phyloP scores from a whole-genome alignment of 1,284 basidiomycete species.

The Phlebopus sp. region DNA sequence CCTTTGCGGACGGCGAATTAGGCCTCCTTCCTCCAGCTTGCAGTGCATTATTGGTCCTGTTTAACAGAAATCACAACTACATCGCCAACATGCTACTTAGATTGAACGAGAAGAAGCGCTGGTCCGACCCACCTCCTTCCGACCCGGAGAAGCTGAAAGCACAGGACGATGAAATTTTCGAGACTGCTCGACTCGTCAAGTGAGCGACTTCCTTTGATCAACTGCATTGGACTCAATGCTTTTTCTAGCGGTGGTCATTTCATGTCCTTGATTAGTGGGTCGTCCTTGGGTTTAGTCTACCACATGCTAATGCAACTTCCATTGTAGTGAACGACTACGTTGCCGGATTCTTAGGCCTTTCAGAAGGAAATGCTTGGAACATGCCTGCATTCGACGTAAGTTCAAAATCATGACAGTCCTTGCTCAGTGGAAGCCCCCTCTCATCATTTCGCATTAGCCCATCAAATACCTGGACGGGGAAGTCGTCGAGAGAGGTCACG shows the following conservation, averaged over 20 bases:
- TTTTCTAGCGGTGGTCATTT: too few species aligned
- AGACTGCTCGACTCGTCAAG: constrained; percentile 47
- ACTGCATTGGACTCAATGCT: too few species aligned
- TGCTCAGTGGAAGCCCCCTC: too few species aligned
- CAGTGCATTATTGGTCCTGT: constrained; percentile 61
- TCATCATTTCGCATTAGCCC: too few species aligned
- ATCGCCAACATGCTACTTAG: constrained; percentile 62
- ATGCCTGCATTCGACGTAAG: constrained; percentile 41
- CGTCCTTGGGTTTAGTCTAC: too few species aligned
- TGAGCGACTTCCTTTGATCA: too few species aligned
- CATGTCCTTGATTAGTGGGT: too few species aligned
- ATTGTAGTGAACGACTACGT: constrained; percentile 43
- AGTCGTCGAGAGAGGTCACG: constrained; percentile 53
- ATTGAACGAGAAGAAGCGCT: constrained; percentile 60
- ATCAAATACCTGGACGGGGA: too few species aligned
- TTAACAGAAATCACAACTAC: constrained; percentile 68
- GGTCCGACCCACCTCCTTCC: constrained; percentile 10
- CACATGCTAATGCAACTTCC: background rate
- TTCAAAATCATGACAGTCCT: background rate
- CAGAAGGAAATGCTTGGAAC: constrained; percentile 44
- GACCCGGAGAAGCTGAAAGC: too few species aligned
- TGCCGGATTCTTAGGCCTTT: constrained; percentile 44
- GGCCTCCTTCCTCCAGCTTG: constrained; percentile 66
- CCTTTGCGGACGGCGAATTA: constrained; percentile 60
- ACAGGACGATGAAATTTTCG: constrained; percentile 72